Evolutionary conservation across 2,329 filamentous ascomycete genomes (phyloP), one percentile per base, ranked within the genome.

Genomic region (Pestalotiopsis sp.): DNA sequence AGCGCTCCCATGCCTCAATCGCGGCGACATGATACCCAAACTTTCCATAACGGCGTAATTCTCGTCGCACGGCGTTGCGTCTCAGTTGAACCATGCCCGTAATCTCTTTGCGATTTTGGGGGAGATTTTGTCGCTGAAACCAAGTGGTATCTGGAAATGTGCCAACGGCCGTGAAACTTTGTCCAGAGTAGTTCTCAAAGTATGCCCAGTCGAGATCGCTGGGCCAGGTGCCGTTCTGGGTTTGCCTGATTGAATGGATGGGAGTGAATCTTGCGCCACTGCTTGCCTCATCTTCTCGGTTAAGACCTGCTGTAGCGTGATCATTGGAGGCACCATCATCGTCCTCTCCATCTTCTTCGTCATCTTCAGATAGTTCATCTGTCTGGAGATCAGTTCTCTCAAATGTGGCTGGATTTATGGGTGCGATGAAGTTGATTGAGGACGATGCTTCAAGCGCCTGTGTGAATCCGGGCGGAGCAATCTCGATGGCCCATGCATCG

Each of bases 1-100:
- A 83, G 65, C 82, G 75, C 72, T 89, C 87, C 81, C 86, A 84
- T 20, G 78, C 78, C 39, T 81, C 77, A 64, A 84, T 85, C 9
- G 79, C 79, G 38, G 81, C 78, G 20, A 78, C 69, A 27, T 75
- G 68, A 52, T 72, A 72, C 36, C 76, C 31, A 31, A 78, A 77
- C 25, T 73, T 71, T 27, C 74, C 74, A 61, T 76, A 77, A 2
- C 72, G 71, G 31, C 75, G 74, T 12, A 70, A 61, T 70, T 72
- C 75, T 27, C 49, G 61, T n/a, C 64, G 71, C 41, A 69, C 72
- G 17, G 31, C 27, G 14, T 69, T 67, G 4, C 70, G 65, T 45
- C 63, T 70, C 36, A 69, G 72, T 41, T 66, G 67, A 39, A 66
- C 58, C 45, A 63, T 68, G 6, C 69, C 74, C 2, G 73, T 39